A percentile compares a stretch with the other conserved stretches of the same genome.
Evolutionary conservation across 2,329 filamentous ascomycete species (phyloP).

Genomic region (Rhynchosporium secalis): DNA sequence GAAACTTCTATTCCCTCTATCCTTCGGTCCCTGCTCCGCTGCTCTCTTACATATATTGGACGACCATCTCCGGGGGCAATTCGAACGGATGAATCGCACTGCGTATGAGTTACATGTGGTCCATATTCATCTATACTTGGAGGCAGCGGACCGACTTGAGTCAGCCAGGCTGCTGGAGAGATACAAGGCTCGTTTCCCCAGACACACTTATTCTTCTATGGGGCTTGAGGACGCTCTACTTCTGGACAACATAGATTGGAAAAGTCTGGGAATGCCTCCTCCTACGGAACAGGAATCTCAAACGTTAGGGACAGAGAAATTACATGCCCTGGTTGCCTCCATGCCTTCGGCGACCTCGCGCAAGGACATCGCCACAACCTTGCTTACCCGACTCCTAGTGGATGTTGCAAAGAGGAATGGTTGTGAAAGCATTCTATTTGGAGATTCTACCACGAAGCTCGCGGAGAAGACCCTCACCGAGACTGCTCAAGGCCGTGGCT

Average conservation of each 20-base stretch:
- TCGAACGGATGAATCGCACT: conserved; percentile 60
- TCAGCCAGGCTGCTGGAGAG: conserved; percentile 43
- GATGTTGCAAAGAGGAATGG: conserved; percentile 57
- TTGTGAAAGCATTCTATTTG: conserved; percentile 76
- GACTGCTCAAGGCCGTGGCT: conserved; percentile 88
- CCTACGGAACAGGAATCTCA: conserved; percentile 19
- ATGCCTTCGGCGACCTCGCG: conserved; percentile 74
- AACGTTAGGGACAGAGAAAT: conserved; percentile 39
- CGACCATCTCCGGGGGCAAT: conserved; percentile 65
- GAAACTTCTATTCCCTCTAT: conserved; percentile 73
- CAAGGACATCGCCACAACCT: conserved; percentile 68
- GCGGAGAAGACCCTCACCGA: conserved; percentile 84
- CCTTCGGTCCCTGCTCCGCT: conserved; percentile 79
- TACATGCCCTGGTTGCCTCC: conserved; percentile 52
- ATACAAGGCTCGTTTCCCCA: conserved; percentile 62
- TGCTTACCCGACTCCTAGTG: conserved; percentile 72
- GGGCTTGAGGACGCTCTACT: conserved; percentile 64
- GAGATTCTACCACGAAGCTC: conserved; percentile 82
- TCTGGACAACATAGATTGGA: conserved; percentile 55
- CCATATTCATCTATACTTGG: conserved; percentile 44
- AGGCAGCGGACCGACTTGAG: conserved; percentile 33
- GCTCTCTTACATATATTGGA: conserved; percentile 75
- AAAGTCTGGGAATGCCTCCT: conserved; percentile 41
- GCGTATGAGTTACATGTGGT: conserved; percentile 67
- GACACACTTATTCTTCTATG: conserved; percentile 61